phyloP scores from a whole-genome alignment of 1,139 yeast genomes.

The Pichia sp. region DNA sequence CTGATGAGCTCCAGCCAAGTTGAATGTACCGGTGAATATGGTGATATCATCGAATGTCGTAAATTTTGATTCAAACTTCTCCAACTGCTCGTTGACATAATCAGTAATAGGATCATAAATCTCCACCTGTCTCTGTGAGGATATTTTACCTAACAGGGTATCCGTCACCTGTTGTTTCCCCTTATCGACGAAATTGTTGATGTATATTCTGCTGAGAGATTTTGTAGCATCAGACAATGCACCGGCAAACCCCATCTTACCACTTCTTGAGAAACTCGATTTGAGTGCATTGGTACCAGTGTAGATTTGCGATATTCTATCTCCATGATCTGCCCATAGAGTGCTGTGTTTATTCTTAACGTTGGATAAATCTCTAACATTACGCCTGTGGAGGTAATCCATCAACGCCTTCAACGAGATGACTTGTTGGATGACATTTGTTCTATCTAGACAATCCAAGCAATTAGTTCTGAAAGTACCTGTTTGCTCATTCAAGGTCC shows the following conservation, averaged over 20 bases:
- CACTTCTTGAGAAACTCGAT: slow-evolving; percentile 88
- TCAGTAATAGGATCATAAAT: slow-evolving; percentile 88
- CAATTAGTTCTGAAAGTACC: slow-evolving; percentile 93
- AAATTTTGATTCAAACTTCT: slow-evolving; percentile 44
- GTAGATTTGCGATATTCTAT: slow-evolving; percentile 91
- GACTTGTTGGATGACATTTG: slow-evolving; percentile 88
- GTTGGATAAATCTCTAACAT: slow-evolving; percentile 36
- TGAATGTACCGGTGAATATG: slow-evolving; percentile 79
- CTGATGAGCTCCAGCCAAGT: slow-evolving; percentile 68
- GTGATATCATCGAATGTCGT: slow-evolving; percentile 54
- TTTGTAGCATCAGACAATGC: slow-evolving; percentile 95
- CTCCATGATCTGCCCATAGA: slow-evolving; percentile 98
- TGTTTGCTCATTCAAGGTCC: slow-evolving; percentile 57
- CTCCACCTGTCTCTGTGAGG: slow-evolving; percentile 60
- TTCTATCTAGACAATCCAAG: slow-evolving; percentile 90
- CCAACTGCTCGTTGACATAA: slow-evolving; percentile 58
- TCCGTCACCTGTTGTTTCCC: slow-evolving; percentile 86
- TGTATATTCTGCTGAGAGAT: slow-evolving; percentile 90
- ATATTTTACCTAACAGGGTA: slow-evolving; percentile 70
- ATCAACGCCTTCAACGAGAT: slow-evolving; percentile 63
- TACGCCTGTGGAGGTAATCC: slow-evolving; percentile 43
- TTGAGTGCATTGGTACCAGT: slow-evolving; percentile 97
- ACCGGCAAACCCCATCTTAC: slow-evolving; percentile 94
- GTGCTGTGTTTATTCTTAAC: slow-evolving; percentile 63
- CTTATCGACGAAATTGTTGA: slow-evolving; percentile 91